Conservation (phyloP, 441 rosid genomes). For the Metrosideros polymorpha region DNA sequence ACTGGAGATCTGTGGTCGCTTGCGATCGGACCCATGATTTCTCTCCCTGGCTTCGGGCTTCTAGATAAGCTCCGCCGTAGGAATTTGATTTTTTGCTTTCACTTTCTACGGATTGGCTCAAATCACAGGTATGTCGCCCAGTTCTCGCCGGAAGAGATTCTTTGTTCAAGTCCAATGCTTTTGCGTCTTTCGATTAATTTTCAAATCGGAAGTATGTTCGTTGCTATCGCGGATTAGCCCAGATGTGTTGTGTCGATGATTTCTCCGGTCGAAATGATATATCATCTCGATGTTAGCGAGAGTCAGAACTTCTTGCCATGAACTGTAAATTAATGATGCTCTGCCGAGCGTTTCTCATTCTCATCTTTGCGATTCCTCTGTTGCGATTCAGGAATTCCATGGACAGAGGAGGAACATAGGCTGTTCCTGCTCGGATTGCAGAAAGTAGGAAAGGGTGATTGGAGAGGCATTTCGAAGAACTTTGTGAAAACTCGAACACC, state of each 20-base stretch:
- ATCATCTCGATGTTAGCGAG: not conserved
- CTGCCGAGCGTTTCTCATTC: not conserved
- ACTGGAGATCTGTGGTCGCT: not conserved
- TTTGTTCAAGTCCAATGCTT: not conserved
- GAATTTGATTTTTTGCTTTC: not conserved
- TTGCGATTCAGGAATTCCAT: constrained; percentile 53
- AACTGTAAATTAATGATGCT: not conserved
- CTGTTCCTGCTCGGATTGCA: constrained; percentile 69
- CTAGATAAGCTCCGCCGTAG: not conserved
- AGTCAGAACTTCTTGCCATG: not conserved
- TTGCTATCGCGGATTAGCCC: not conserved
- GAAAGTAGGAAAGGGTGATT: constrained; percentile 83
- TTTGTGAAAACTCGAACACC: constrained; percentile 84
- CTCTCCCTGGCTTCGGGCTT: not conserved
- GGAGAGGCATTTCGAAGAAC: constrained; percentile 89
- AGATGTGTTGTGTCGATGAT: not conserved
- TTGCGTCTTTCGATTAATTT: not conserved
- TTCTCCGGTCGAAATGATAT: not conserved
- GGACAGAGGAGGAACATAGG: constrained; percentile 93
- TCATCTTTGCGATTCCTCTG: not conserved
- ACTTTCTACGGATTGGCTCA: not conserved
- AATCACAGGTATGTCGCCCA: not conserved
- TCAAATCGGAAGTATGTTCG: not conserved
- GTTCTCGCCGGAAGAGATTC: not conserved
- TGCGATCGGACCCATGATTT: not conserved